These are phyloP conservation scores for Leucocoprinus birnbaumii DNA, from an alignment of 768 basidiomycete species.

Conservation along the genomic window DNA sequence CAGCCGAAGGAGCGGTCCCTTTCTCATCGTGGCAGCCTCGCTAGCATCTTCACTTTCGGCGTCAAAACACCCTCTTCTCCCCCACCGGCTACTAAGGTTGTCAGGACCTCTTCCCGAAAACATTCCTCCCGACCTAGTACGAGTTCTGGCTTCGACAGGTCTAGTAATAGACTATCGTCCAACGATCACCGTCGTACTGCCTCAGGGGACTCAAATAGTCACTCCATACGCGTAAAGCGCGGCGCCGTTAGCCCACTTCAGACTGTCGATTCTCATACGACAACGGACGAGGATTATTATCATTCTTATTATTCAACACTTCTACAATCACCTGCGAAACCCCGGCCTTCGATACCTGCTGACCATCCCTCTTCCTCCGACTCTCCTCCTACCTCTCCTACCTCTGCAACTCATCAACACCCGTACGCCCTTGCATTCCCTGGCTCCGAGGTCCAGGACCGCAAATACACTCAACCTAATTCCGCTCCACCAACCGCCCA, in stretches of 20 bases:
- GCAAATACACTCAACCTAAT: background rate
- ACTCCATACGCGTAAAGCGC: background rate
- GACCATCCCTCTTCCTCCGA: constrained; percentile 15
- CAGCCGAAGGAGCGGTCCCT: constrained; percentile 22
- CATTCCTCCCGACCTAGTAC: background rate
- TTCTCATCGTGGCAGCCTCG: constrained; percentile 47
- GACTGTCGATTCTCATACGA: constrained; percentile 15
- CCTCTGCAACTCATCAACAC: constrained; percentile 31
- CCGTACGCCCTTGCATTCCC: constrained; percentile 50
- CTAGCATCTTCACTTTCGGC: constrained; percentile 48
- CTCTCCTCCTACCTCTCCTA: constrained; percentile 18
- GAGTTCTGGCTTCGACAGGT: background rate
- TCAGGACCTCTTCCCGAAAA: background rate
- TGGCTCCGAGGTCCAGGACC: background rate
- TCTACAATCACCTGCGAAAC: constrained; percentile 15
- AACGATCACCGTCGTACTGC: constrained; percentile 7
- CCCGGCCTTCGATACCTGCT: constrained; percentile 9
- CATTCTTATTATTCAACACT: constrained; percentile 48
- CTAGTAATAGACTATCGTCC: background rate
- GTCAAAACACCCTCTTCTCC: constrained; percentile 16
- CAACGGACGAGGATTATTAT: constrained; percentile 43
- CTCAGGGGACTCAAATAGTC: constrained; percentile 4
- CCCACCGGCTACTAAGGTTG: background rate
- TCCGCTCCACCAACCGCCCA: constrained; percentile 10
- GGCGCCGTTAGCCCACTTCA: constrained; percentile 13